Evolutionary conservation across 2,329 filamentous ascomycete species (phyloP), one percentile per base, ranked within the genome.

Genomic region (Aspergillus latus): DNA sequence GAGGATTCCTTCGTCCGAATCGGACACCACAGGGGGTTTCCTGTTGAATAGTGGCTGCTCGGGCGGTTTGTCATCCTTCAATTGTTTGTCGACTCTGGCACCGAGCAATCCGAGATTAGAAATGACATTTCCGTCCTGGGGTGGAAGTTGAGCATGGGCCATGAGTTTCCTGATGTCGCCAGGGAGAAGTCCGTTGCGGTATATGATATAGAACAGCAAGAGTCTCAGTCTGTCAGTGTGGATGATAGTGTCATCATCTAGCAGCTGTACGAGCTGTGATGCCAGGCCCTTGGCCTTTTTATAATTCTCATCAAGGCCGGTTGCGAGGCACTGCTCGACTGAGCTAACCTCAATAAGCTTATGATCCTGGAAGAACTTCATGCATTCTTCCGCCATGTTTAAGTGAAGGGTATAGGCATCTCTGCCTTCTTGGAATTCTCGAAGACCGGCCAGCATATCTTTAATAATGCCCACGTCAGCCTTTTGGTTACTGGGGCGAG

Each of bases 351-450:
- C 94, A 5, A 89, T 83, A 5, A 99, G 80, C 69, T 96, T 96
- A 70, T 88, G 84, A 51, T 85, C 79, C 70, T 96, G 87, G 66
- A 99, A 99, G 37, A 89, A 84, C 65, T 91, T 91, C 92, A 97
- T 97, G 71, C 92, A 96, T 71, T 96, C 92, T 71, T 97, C 89
- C 1, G 94, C 94, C 93, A 99, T 97, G 64, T 87, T 93, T 42
- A 99, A 80, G 74, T 99, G 94, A 52, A 99, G 78, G 0, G 92
- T 94, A 73, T 97, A 99, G 1, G 90, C 88, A 69, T 96, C 91
- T 73, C 97, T 97, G 81, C 94, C 90, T 73, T 95, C 89, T 68
- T 96, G 90, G 68, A 97, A 99, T 68, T 97, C 90, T 10, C 92
- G 92, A 57, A 99, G 77, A 7, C 92, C 93, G 11, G 91, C 94